A percentile compares a stretch with the other conserved stretches of the same genome.
These are phyloP conservation scores for Gracilaria gracilis DNA, from an alignment of 23 red algal genomes.

Conservation along the genomic window DNA sequence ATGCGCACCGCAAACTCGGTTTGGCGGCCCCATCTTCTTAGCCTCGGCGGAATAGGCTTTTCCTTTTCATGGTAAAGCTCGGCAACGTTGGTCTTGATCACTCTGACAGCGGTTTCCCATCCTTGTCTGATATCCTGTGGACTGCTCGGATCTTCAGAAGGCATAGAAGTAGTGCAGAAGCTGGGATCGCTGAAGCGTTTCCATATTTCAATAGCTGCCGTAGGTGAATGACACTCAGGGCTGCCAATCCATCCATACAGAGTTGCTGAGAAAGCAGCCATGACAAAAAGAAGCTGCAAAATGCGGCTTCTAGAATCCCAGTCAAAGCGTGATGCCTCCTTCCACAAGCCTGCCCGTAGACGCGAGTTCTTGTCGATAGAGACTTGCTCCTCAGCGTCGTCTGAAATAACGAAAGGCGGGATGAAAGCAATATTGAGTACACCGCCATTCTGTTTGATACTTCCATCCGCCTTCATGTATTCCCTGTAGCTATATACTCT, in stretches of 20 bases:
- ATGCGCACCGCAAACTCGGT: conserved; percentile 33
- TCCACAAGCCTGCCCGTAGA: conserved; percentile 13
- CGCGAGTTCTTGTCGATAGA: conserved; percentile 30
- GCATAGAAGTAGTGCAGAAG: conserved; percentile 24
- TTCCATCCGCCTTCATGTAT: conserved; percentile 43
- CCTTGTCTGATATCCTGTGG: conserved; percentile 34
- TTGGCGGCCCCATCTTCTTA: conserved; percentile 36
- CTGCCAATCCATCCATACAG: conserved; percentile 30
- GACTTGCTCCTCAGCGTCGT: conserved; percentile 34
- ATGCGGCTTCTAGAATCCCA: conserved; percentile 35
- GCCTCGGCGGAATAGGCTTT: conserved; percentile 23
- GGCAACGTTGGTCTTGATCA: conserved; percentile 33
- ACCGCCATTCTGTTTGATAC: conserved; percentile 38
- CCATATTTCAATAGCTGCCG: conserved; percentile 4
- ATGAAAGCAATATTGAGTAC: conserved; percentile 46
- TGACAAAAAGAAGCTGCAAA: conserved; percentile 27
- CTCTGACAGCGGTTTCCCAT: conserved; percentile 30
- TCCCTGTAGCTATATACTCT: conserved; percentile 44
- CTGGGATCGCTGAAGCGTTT: conserved; percentile 15
- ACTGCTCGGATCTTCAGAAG: background rate
- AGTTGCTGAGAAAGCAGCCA: conserved; percentile 31
- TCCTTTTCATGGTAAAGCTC: conserved; percentile 35
- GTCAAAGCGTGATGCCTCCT: conserved; percentile 35
- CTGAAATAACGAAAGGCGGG: conserved; percentile 23
- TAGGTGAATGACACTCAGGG: conserved; percentile 18